A percentile compares a stretch with the other conserved stretches of the same genome.
These are phyloP conservation scores for Eucalyptus guilfoylei DNA, from an alignment of 345 rosid species.

Conservation along the genomic window DNA sequence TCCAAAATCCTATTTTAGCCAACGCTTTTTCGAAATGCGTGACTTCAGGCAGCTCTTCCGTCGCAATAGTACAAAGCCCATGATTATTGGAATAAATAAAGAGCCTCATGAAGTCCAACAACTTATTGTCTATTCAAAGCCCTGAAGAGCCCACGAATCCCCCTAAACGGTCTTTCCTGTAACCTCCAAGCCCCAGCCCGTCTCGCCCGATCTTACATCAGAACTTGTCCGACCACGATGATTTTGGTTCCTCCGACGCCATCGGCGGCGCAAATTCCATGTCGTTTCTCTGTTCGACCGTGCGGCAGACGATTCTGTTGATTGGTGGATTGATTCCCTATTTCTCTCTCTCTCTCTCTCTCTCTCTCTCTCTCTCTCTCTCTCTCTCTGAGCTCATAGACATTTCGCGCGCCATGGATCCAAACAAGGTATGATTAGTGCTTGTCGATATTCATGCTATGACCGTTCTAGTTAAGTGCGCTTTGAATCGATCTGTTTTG, in stretches of 20 bases:
- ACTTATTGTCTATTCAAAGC: background rate
- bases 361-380: background rate
- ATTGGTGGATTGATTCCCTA: background rate
- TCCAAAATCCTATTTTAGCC: background rate
- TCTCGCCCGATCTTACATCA: background rate
- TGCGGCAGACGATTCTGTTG: background rate
- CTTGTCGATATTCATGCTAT: background rate
- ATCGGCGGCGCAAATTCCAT: background rate
- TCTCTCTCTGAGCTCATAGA: background rate
- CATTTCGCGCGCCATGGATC: background rate
- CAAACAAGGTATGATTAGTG: background rate
- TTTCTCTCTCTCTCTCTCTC: background rate
- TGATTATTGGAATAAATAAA: background rate
- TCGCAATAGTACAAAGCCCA: background rate
- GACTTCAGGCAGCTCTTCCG: background rate
- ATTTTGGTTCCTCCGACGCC: background rate
- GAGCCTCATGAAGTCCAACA: background rate
- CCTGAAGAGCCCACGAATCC: background rate
- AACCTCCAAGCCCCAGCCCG: background rate
- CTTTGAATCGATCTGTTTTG: background rate
- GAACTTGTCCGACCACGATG: background rate
- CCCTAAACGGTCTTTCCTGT: background rate
- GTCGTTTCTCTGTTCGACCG: background rate
- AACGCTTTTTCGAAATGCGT: background rate
- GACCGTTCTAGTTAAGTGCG: background rate